phyloP scores from a whole-genome alignment of 2,329 filamentous ascomycete species.

The Scedosporium dehoogii region DNA sequence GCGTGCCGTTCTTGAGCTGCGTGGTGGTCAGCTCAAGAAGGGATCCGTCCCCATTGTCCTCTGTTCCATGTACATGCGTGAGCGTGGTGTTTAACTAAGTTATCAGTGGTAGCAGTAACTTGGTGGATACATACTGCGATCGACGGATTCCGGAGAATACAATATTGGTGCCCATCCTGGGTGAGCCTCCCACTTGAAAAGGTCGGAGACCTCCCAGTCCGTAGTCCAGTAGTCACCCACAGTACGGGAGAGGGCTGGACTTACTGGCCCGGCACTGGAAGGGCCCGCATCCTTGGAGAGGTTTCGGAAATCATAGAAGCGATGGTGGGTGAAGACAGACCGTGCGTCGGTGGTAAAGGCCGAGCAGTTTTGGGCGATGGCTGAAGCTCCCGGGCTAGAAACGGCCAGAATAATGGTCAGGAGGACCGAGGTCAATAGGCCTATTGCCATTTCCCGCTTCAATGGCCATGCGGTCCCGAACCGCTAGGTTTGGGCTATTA shows the following conservation, averaged over 20 bases:
- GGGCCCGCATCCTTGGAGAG: neutral
- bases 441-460: too few species aligned
- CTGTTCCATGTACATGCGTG: neutral
- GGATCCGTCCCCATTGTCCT: neutral
- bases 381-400: neutral
- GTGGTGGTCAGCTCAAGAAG: neutral
- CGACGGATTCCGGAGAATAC: neutral
- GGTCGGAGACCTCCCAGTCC: neutral
- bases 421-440: neutral
- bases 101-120: neutral
- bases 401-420: neutral
- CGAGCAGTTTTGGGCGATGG: neutral
- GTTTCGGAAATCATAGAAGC: constrained; percentile 2
- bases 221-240: neutral
- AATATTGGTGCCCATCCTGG: neutral
- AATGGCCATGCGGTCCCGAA: too few species aligned
- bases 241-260: neutral
- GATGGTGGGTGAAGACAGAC: neutral
- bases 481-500: too few species aligned
- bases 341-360: neutral
- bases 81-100: neutral
- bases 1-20: neutral
- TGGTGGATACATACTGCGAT: neutral
- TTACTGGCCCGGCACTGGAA: neutral
- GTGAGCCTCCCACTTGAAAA: neutral